Base-by-base conservation (phyloP, 2,329 filamentous ascomycete genomes). In the Colletotrichum tropicicola region DNA sequence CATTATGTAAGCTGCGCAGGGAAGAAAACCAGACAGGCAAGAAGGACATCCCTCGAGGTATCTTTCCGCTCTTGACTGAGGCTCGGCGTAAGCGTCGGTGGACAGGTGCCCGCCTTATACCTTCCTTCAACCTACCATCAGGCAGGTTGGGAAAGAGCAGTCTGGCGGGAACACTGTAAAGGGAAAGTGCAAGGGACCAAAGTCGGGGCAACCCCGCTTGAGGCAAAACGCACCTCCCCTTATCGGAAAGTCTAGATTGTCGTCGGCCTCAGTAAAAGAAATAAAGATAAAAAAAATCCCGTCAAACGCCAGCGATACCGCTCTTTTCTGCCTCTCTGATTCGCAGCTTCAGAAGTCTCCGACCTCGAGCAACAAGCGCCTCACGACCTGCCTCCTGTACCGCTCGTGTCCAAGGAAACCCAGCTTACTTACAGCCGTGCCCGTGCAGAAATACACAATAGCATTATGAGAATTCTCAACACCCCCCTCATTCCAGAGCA, bases 191-290 rank as follows among this genome's bases (percentile, higher is more conserved):
- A 35, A 35, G 32, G 32, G 9, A 48, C 25, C 25, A 17, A 48
- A 57, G 54, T 57, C 43, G 61, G 62, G 62, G 37, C 57, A 61
- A 62, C 62, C 62, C 62, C 62, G 62, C 62, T 65, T 52, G 57
- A 65, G 61, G 44, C 61, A 65, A 64, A 58, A 61, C 57, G 43
- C 57, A 56, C 57, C 37, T 62, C 57, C 51, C 44, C 62, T 65
- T 65, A 62, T 65, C 62, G 57, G 51, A 62, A 65, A 56, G 62
- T 56, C 62, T 65, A 65, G 62, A 62, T 65, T 65, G 62, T 65
- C 57, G 44, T 65, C 49, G 51, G 25, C 49, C 57, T 65, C 48
- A 52, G 32, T 21, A 9, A 28, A 23, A n/a, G 15, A 52, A 35
- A 47, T 27, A 52, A 30, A 49, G 23, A 52, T 51, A 44, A 17